These are phyloP conservation scores for Mycosphaerelloides madeirae DNA, from an alignment of 2,329 filamentous ascomycete species.

Conservation along the genomic window DNA sequence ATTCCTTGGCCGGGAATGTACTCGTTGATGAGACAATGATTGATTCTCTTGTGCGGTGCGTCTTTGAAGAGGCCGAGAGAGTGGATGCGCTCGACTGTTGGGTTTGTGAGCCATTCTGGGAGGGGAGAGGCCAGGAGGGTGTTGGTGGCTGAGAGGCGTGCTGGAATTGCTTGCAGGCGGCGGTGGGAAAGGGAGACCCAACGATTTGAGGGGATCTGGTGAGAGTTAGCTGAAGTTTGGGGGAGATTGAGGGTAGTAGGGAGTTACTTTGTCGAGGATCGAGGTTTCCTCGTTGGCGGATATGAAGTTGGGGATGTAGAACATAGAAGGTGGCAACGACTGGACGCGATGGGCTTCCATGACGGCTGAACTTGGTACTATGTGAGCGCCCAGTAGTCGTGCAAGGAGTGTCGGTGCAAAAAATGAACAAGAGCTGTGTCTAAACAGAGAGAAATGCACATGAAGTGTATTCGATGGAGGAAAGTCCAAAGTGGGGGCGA, in stretches of 20 bases:
- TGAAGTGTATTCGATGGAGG: too few species aligned
- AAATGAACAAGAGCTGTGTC: too few species aligned
- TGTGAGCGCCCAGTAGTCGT: too few species aligned
- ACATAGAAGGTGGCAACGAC: constrained; percentile 51
- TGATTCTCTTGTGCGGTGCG: constrained; percentile 77
- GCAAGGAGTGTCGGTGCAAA: too few species aligned
- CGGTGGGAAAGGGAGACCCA: constrained; percentile 89
- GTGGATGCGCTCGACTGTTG: constrained; percentile 58
- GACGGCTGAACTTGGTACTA: too few species aligned
- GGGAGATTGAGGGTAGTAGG: not conserved
- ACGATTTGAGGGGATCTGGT: constrained; percentile 48
- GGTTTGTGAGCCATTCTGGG: constrained; percentile 68
- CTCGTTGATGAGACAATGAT: constrained; percentile 92
- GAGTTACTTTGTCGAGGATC: constrained; percentile 64
- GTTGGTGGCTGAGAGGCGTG: constrained; percentile 68
- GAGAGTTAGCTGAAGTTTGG: not conserved
- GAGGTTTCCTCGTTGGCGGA: constrained; percentile 64
- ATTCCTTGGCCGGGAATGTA: constrained; percentile 87
- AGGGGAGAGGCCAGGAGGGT: constrained; percentile 66
- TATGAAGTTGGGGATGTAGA: constrained; percentile 85
- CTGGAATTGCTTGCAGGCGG: constrained; percentile 86
- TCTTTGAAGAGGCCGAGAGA: constrained; percentile 49
- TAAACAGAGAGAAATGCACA: too few species aligned
- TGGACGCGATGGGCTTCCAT: constrained; percentile 19
- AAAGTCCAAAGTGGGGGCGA: too few species aligned